Conservation (phyloP, 2,329 filamentous ascomycete genomes). For the Zasmidium citrigriseum region DNA sequence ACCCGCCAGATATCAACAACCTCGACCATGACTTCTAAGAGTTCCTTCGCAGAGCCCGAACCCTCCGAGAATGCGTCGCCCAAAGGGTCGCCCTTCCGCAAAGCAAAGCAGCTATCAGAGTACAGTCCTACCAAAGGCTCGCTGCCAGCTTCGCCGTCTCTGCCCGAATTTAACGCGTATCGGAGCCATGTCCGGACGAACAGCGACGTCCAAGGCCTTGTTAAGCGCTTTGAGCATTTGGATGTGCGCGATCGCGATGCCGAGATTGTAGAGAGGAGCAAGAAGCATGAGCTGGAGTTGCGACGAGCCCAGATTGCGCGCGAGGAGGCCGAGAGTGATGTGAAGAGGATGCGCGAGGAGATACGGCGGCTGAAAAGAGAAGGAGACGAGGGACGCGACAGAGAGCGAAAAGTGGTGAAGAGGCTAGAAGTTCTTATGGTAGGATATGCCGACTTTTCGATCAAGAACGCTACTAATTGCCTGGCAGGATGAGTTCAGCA, state of each 20-base stretch:
- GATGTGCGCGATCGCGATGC: conserved; percentile 53
- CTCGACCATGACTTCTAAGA: conserved; percentile 36
- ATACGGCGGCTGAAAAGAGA: conserved; percentile 56
- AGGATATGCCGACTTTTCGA: conserved; percentile 36
- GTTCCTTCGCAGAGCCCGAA: conserved; percentile 31
- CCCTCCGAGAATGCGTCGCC: conserved; percentile 23
- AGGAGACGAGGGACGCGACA: conserved; percentile 64
- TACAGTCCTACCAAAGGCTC: conserved; percentile 24
- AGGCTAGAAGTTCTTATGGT: conserved; percentile 71
- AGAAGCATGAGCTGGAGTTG: conserved; percentile 46
- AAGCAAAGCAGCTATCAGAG: conserved; percentile 34
- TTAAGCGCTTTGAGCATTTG: conserved; percentile 72
- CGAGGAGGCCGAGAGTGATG: conserved; percentile 71
- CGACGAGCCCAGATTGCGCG: conserved; percentile 45
- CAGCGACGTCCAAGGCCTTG: conserved; percentile 59
- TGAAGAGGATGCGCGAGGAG: conserved; percentile 65
- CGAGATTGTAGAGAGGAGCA: conserved; percentile 41
- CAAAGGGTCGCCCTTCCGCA: conserved; percentile 37
- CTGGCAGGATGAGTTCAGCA: conserved; percentile 66
- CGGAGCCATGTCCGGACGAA: conserved; percentile 54
- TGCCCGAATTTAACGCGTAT: conserved; percentile 33
- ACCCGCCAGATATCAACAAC: conserved; percentile 24
- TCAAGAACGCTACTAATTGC: conserved; percentile 14
- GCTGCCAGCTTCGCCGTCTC: conserved; percentile 32
- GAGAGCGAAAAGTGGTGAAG: conserved; percentile 67